Evolutionary conservation across 768 basidiomycete species (phyloP).

Genomic region (Calocybe indica): DNA sequence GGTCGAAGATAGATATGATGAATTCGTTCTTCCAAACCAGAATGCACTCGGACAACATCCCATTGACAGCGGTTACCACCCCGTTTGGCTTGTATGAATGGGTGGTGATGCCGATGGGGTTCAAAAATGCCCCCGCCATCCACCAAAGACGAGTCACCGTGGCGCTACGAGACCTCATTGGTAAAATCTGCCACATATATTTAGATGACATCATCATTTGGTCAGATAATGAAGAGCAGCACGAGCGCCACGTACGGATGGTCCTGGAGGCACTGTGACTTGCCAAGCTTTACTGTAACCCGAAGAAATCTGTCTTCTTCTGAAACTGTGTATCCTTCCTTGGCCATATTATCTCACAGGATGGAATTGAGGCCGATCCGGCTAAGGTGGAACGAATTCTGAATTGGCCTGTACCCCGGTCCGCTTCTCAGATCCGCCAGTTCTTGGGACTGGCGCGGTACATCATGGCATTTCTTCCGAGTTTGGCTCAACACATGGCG

Average conservation of each 20-base stretch:
- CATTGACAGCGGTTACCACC: constrained; percentile 26
- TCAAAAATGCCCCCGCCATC: constrained; percentile 17
- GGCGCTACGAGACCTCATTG: constrained; percentile 13
- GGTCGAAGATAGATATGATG: constrained; percentile 29
- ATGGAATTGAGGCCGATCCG: constrained; percentile 17
- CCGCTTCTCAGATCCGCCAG: constrained; percentile 9
- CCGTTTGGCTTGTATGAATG: constrained; percentile 31
- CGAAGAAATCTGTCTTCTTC: constrained; percentile 17
- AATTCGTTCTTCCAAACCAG: constrained; percentile 30
- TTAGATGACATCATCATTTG: constrained; percentile 41
- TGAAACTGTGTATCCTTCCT: constrained; percentile 14
- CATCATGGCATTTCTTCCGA: constrained; percentile 15
- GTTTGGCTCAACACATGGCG: constrained; percentile 9
- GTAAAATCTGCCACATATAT: constrained; percentile 31
- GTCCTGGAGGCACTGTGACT: constrained; percentile 18
- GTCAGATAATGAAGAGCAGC: constrained; percentile 28
- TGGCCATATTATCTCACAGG: constrained; percentile 18
- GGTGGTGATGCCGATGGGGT: constrained; percentile 16
- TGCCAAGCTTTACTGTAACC: constrained; percentile 7
- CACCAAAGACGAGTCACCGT: constrained; percentile 20
- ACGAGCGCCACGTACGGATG: constrained; percentile 13
- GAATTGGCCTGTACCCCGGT: constrained; percentile 17
- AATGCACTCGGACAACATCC: constrained; percentile 20
- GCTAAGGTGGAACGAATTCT: constrained; percentile 16
- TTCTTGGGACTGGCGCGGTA: constrained; percentile 19